Evolutionary conservation across 192 early-diverging fungal genomes (phyloP), one percentile per base, ranked within the genome.

Genomic region (Oehlia diaphana): DNA sequence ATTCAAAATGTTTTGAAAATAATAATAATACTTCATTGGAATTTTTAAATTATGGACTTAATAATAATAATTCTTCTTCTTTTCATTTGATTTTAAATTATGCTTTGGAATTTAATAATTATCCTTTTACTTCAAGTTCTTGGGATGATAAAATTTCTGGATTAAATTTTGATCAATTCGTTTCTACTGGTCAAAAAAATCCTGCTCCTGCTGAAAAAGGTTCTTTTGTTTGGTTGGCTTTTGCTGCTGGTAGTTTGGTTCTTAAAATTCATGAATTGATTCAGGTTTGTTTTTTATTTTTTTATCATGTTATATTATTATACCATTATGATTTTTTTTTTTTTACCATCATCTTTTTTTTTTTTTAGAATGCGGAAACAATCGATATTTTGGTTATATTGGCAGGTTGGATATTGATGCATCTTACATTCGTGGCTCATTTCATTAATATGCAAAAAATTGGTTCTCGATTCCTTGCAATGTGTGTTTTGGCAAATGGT

Each of bases 371-470:
- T 31, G 93, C 94, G 31, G 91, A 91, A 31, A 90, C 88, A 4
- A 86, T 93, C 70, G 95, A 97, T 78, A 90, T 95, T 39, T 83
- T 94, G 58, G 89, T 97, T 31, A 90, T 95, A 70, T 84, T 91
- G 42, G 87, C 91, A 37, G 92, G 93, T 78, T 94, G 95, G 85
- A 81, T 94, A 9, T 90, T 97, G 83, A 95, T 96, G 85, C 87
- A 91, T 70, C 87, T 90, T 68, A 95, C 95, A 2, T 93, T 96
- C 79, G 85, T 92, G 50, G 89, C 92, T 74, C 86, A 96, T 9
- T 95, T 95, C 70, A 81, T 89, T 28, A 96, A 95, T 80, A 95
- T 97, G 94, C 88, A 94, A 63, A 89, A 89, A 44, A 87, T 96
- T 71, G 95, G 95, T 53, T 96, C 95, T 35, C 88, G 91, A 72